Evolutionary conservation across 1,284 basidiomycete genomes (phyloP).

Genomic region (Inonotus hispidus): DNA sequence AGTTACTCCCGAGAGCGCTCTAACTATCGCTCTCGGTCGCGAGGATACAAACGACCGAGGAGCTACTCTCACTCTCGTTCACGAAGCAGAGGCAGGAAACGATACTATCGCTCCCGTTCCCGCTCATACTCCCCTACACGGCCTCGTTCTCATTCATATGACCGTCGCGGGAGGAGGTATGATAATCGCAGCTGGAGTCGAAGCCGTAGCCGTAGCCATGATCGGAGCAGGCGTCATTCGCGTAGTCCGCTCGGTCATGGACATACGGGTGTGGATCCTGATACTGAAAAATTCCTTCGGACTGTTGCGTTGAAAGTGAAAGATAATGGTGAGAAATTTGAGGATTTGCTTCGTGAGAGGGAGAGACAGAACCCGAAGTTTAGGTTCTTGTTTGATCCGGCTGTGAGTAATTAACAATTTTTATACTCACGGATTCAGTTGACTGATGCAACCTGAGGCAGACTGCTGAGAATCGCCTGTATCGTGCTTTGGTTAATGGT

Average conservation of each 20-base stretch:
- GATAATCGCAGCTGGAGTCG: slow-evolving; percentile 13
- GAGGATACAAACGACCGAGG: slow-evolving; percentile 32
- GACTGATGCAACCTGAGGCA: slow-evolving; percentile 28
- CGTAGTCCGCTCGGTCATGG: slow-evolving; percentile 23
- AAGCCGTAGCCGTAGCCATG: slow-evolving; percentile 11
- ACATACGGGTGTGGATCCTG: slow-evolving; percentile 53
- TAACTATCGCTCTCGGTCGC: slow-evolving; percentile 39
- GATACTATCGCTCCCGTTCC: slow-evolving; percentile 35
- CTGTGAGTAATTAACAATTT: slow-evolving; percentile 41
- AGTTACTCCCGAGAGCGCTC: slow-evolving; percentile 37
- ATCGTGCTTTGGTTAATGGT: slow-evolving; percentile 68
- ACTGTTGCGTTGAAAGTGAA: slow-evolving; percentile 82
- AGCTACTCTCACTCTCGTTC: slow-evolving; percentile 42
- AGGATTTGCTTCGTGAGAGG: slow-evolving; percentile 66
- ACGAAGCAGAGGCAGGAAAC: slow-evolving; percentile 31
- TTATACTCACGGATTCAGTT: neutral
- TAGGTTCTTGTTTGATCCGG: slow-evolving; percentile 65
- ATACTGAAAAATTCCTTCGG: slow-evolving; percentile 77
- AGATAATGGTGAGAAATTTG: slow-evolving; percentile 76
- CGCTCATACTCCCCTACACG: slow-evolving; percentile 26
- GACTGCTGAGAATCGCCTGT: slow-evolving; percentile 80
- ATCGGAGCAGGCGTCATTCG: slow-evolving; percentile 7
- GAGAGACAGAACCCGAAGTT: slow-evolving; percentile 82
- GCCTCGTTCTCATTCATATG: slow-evolving; percentile 24
- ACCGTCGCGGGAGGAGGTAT: slow-evolving; percentile 1